These are phyloP conservation scores for Tremella yokohamensis DNA, from an alignment of 768 basidiomycete species.

Conservation along the genomic window DNA sequence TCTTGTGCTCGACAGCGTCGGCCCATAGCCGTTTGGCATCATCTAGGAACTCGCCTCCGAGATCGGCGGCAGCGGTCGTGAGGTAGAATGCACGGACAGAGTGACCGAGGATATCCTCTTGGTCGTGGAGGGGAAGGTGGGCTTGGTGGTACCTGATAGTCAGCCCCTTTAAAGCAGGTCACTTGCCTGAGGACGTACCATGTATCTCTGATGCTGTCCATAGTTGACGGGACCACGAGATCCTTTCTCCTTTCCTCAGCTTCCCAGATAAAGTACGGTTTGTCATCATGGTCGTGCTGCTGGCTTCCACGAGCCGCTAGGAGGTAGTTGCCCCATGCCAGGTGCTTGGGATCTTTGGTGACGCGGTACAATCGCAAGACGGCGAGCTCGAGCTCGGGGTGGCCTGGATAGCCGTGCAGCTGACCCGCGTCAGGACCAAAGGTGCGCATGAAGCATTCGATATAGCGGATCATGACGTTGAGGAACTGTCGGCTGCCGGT, in stretches of 20 bases:
- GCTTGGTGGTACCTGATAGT: constrained; percentile 23
- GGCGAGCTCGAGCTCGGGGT: constrained; percentile 38
- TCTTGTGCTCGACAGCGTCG: constrained; percentile 29
- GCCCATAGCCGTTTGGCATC: constrained; percentile 25
- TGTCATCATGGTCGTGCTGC: constrained; percentile 17
- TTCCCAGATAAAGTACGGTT: constrained; percentile 26
- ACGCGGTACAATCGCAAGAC: constrained; percentile 28
- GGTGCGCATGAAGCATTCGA: constrained; percentile 24
- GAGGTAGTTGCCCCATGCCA: constrained; percentile 25
- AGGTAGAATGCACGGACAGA: constrained; percentile 32
- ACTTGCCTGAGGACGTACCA: background rate
- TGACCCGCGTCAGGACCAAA: constrained; percentile 24
- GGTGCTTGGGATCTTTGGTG: constrained; percentile 21
- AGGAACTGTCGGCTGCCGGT: constrained; percentile 23
- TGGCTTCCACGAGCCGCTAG: constrained; percentile 20
- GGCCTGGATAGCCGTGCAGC: constrained; percentile 36
- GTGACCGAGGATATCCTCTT: constrained; percentile 29
- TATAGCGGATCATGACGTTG: constrained; percentile 29
- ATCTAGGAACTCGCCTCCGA: constrained; percentile 21
- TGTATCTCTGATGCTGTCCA: constrained; percentile 16
- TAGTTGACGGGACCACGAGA: constrained; percentile 8
- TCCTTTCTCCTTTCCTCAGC: constrained; percentile 11
- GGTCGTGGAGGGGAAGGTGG: constrained; percentile 26
- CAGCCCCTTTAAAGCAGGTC: background rate
- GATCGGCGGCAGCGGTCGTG: constrained; percentile 28